Conservation (phyloP, 352 stramenopile species). For the Pythium insidiosum region DNA sequence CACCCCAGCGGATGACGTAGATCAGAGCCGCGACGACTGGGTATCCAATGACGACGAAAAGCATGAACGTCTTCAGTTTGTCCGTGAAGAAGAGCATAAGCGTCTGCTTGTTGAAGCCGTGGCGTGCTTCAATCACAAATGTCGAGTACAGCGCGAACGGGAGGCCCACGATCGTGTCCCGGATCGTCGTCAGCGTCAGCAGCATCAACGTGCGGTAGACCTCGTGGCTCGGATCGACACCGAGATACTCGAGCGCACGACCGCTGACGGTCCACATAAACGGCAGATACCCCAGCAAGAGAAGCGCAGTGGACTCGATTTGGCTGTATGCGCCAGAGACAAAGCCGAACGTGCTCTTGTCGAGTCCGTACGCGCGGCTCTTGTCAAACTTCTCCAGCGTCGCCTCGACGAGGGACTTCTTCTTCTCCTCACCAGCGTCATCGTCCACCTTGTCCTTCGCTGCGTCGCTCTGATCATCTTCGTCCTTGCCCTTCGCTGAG, state of each 20-base stretch:
- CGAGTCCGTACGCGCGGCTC: constrained; percentile 91
- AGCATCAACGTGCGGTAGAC: constrained; percentile 74
- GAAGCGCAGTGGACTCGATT: constrained; percentile 74
- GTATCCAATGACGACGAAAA: constrained; percentile 83
- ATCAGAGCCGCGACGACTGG: constrained; percentile 57
- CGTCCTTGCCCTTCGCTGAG: constrained; percentile 11
- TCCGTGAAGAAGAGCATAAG: constrained; percentile 91
- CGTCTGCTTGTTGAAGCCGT: constrained; percentile 98
- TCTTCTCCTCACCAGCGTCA: constrained; percentile 4
- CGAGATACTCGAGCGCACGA: constrained; percentile 38
- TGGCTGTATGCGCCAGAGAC: constrained; percentile 84
- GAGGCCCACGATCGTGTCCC: constrained; percentile 48
- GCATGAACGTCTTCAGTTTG: constrained; percentile 89
- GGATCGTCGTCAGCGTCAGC: constrained; percentile 50
- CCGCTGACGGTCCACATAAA: constrained; percentile 90
- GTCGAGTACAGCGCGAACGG: constrained; percentile 89
- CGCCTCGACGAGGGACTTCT: constrained; percentile 67
- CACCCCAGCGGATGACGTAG: constrained; percentile 64
- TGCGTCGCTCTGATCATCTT: constrained; percentile 2
- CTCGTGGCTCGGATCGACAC: constrained; percentile 68
- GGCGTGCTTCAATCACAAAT: constrained; percentile 94
- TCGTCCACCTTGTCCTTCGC: constrained; percentile 6
- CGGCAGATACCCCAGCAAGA: constrained; percentile 90
- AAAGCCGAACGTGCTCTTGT: constrained; percentile 95
- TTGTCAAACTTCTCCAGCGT: constrained; percentile 90